These are phyloP conservation scores for Solanum ossicruentum DNA, from an alignment of 257 asterid species.

Conservation along the genomic window DNA sequence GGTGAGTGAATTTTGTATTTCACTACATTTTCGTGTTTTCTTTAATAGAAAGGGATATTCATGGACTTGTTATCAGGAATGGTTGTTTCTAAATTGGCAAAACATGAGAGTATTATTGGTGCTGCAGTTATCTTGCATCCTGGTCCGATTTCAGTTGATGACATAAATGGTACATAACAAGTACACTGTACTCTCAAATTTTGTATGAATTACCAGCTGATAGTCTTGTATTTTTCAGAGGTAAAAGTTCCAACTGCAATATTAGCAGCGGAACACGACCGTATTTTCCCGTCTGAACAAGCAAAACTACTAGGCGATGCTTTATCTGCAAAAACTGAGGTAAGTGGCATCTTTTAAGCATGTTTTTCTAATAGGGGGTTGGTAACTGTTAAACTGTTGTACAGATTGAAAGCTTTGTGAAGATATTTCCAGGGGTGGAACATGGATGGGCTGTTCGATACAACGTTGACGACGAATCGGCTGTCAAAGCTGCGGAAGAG, in stretches of 20 bases:
- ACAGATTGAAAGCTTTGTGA: conserved; percentile 55
- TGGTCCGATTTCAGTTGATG: conserved; percentile 40
- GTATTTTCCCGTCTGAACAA: conserved; percentile 27
- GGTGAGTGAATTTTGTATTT: conserved; percentile 14
- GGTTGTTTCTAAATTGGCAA: conserved; percentile 38
- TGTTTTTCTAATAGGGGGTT: neutral
- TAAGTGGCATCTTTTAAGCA: neutral
- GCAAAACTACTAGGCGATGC: conserved; percentile 19
- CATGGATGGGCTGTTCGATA: conserved; percentile 63
- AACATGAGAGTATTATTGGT: conserved; percentile 25
- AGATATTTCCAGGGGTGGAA: conserved; percentile 46
- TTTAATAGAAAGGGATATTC: neutral
- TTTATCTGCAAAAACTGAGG: conserved; percentile 35
- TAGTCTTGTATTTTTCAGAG: conserved; percentile 20
- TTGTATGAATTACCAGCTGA: neutral
- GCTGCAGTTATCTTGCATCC: conserved; percentile 69
- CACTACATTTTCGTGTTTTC: neutral
- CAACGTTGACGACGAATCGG: conserved; percentile 29
- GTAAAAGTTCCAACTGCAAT: conserved; percentile 46
- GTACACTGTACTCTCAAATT: neutral
- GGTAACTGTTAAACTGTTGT: neutral
- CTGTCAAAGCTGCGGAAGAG: conserved; percentile 41
- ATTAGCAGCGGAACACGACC: conserved; percentile 51
- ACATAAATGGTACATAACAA: conserved; percentile 33
- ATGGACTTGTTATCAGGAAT: conserved; percentile 24